phyloP scores from a whole-genome alignment of 2,329 filamentous ascomycete species.

The Periconia sp. region DNA sequence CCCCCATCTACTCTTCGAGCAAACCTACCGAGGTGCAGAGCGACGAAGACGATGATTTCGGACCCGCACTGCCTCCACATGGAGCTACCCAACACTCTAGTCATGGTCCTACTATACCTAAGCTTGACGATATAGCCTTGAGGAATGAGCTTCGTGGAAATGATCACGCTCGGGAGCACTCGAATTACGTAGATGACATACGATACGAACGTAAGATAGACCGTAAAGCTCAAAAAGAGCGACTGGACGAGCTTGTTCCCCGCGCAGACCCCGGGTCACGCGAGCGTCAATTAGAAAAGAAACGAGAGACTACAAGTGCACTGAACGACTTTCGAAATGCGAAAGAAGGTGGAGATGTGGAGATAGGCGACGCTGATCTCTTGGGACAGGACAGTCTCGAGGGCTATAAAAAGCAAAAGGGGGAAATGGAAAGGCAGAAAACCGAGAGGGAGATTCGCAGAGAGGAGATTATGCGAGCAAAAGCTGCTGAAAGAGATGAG shows the following conservation, averaged over 20 bases:
- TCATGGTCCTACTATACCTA: conserved; percentile 70
- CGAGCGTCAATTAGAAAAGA: conserved; percentile 88
- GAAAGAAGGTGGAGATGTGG: conserved; percentile 67
- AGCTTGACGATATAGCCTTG: conserved; percentile 73
- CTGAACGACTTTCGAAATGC: conserved; percentile 74
- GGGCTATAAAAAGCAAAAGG: conserved; percentile 69
- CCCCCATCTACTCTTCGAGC: conserved; percentile 21
- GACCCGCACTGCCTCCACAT: conserved; percentile 57
- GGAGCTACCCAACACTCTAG: conserved; percentile 27
- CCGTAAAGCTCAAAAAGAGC: conserved; percentile 70
- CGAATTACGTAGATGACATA: conserved; percentile 57
- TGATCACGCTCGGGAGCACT: conserved; percentile 58
- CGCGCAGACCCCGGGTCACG: conserved; percentile 82
- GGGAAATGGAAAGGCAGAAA: conserved; percentile 72
- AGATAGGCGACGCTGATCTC: conserved; percentile 74
- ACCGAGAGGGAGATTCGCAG: conserved; percentile 81
- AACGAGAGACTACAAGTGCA: conserved; percentile 71
- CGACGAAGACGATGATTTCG: conserved; percentile 58
- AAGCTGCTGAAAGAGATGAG: conserved; percentile 80
- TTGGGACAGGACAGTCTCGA: conserved; percentile 76
- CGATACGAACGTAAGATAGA: conserved; percentile 69
- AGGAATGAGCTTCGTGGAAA: conserved; percentile 64
- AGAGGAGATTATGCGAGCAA: conserved; percentile 79
- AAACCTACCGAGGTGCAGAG: conserved; percentile 22
- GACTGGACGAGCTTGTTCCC: conserved; percentile 80